A percentile compares a stretch with the other conserved stretches of the same genome.
Conservation (phyloP, 2,329 filamentous ascomycete genomes). For the Dichotomopilus funicola region DNA sequence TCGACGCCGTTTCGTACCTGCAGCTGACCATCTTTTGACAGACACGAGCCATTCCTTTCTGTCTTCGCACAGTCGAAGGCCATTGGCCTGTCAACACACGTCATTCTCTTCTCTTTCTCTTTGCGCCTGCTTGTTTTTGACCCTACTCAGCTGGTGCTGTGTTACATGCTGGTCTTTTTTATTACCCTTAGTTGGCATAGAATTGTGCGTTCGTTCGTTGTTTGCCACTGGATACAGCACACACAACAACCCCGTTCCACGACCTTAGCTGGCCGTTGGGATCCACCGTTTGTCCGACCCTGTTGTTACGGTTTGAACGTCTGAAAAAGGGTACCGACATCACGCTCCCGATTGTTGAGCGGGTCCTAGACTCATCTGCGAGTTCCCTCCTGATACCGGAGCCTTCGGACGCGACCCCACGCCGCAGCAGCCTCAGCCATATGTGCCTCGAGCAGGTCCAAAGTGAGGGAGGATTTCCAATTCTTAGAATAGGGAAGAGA, state of each 20-base stretch:
- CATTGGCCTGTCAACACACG: slow-evolving; percentile 13
- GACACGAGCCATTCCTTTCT: slow-evolving; percentile 15
- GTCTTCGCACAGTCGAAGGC: slow-evolving; percentile 20
- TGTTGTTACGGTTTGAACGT: slow-evolving; percentile 1
- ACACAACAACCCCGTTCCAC: slow-evolving; percentile 19
- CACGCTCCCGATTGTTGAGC: slow-evolving; percentile 1
- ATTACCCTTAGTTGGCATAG: slow-evolving; percentile 19
- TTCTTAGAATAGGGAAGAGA: slow-evolving; percentile 15
- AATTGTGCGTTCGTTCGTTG: slow-evolving; percentile 21
- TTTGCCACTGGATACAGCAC: slow-evolving; percentile 22
- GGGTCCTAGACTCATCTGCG: slow-evolving; percentile 1
- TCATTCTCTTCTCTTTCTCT: slow-evolving; percentile 13
- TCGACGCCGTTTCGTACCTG: neutral
- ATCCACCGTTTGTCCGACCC: slow-evolving; percentile 16
- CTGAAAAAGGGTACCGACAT: slow-evolving; percentile 2
- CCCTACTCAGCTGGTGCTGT: slow-evolving; percentile 17
- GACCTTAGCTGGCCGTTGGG: slow-evolving; percentile 21
- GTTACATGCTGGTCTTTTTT: slow-evolving; percentile 20
- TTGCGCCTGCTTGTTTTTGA: slow-evolving; percentile 14
- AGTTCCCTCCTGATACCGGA: slow-evolving; percentile 12
- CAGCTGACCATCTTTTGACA: slow-evolving; percentile 19
- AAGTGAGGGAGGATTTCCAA: slow-evolving; percentile 13
- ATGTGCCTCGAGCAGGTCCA: no score
- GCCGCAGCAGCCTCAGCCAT: no score
- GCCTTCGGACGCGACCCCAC: neutral